These are phyloP conservation scores for Rhizophagus clarus DNA, from an alignment of 192 early-diverging fungal genomes.

Conservation along the genomic window DNA sequence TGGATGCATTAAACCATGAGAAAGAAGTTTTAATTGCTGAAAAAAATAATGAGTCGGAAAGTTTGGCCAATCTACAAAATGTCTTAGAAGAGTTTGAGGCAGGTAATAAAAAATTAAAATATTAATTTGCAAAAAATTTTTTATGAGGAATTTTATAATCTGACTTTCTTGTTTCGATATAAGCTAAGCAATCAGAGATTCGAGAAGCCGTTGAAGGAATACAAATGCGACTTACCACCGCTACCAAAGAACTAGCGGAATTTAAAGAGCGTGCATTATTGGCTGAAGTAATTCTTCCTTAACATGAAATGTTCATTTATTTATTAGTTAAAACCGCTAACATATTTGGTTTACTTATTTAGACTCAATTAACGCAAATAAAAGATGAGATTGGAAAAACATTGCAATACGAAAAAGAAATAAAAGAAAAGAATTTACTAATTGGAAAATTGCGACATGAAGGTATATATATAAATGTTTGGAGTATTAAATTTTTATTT, in stretches of 20 bases:
- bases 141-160: not conserved
- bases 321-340: not conserved
- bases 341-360: constrained; percentile 36
- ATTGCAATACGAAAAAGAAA: constrained; percentile 61
- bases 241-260: constrained; percentile 53
- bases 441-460: constrained; percentile 81
- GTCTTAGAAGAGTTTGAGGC: constrained; percentile 90
- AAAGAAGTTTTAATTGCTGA: constrained; percentile 51
- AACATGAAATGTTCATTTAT: not conserved
- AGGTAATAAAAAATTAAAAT: constrained; percentile 44
- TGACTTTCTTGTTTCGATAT: not conserved
- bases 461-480: constrained; percentile 41
- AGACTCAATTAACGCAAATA: constrained; percentile 60
- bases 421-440: constrained; percentile 69
- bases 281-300: constrained; percentile 54
- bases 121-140: not conserved
- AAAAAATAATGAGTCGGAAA: constrained; percentile 58
- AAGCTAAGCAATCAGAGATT: constrained; percentile 59
- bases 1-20: constrained; percentile 46
- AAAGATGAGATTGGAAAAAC: constrained; percentile 53
- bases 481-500: not conserved
- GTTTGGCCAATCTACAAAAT: constrained; percentile 77
- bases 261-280: constrained; percentile 53
- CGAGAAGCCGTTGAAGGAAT: constrained; percentile 61
- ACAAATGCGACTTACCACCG: constrained; percentile 45